Evolutionary conservation across 208 protist genomes (phyloP).

Genomic region (Trypanosoma caninum): DNA sequence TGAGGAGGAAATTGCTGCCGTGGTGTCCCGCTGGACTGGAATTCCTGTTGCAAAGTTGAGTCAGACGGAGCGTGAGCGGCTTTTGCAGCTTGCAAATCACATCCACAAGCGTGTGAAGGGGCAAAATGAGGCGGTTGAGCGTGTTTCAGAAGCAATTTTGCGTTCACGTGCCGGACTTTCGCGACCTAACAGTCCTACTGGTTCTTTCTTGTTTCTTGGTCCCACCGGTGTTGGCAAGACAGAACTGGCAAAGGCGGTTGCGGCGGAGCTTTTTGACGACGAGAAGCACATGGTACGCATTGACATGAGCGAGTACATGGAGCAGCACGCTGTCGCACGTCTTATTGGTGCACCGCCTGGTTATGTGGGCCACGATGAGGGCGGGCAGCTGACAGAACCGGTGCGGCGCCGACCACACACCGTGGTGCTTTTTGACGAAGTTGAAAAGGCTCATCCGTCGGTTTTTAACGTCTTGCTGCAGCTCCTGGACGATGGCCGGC

Average conservation of each 20-base stretch:
- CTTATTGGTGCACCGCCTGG: slow-evolving; percentile 95
- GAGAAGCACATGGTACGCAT: slow-evolving; percentile 93
- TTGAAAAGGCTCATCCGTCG: slow-evolving; percentile 95
- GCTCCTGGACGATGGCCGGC: slow-evolving; percentile 94
- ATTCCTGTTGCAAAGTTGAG: slow-evolving; percentile 90
- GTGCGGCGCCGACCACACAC: slow-evolving; percentile 92
- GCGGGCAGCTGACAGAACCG: slow-evolving; percentile 95
- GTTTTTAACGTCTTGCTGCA: slow-evolving; percentile 94
- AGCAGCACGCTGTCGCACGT: slow-evolving; percentile 84
- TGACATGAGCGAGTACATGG: slow-evolving; percentile 98
- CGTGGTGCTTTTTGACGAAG: slow-evolving; percentile 96
- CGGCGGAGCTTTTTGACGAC: slow-evolving; percentile 90
- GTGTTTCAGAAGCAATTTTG: slow-evolving; percentile 90
- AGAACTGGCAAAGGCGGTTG: slow-evolving; percentile 92
- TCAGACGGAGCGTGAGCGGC: slow-evolving; percentile 61
- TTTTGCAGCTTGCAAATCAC: slow-evolving; percentile 47
- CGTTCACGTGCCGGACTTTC: slow-evolving; percentile 87
- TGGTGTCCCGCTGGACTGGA: slow-evolving; percentile 94
- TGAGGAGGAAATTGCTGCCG: slow-evolving; percentile 83
- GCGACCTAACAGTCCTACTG: slow-evolving; percentile 59
- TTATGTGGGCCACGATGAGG: slow-evolving; percentile 96
- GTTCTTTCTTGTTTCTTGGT: slow-evolving; percentile 93
- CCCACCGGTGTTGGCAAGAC: slow-evolving; percentile 92
- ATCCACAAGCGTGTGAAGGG: slow-evolving; percentile 87
- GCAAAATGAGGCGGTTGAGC: slow-evolving; percentile 91